Evolutionary conservation across 805 yeast genomes (phyloP).

Genomic region (Grigorovia humatica): DNA sequence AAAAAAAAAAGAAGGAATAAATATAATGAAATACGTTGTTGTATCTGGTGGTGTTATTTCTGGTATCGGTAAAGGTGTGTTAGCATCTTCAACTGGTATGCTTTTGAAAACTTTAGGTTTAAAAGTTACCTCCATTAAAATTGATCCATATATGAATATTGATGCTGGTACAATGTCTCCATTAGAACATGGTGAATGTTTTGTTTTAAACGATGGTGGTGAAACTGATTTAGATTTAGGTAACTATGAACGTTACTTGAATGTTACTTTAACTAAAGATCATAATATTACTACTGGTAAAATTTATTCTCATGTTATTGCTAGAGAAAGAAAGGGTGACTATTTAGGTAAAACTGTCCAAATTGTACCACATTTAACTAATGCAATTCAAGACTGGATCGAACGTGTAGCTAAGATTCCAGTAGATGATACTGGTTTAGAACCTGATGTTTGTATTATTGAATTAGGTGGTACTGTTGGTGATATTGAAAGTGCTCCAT

Average conservation of each 20-base stretch:
- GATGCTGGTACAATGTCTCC: conserved; percentile 99
- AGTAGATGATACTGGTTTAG: conserved; percentile 77
- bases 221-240: conserved; percentile 98
- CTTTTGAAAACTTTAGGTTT: conserved; percentile 86
- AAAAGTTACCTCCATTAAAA: conserved; percentile 93
- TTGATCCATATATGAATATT: conserved; percentile 97
- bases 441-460: conserved; percentile 93
- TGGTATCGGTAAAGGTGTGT: conserved; percentile 98
- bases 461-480: conserved; percentile 99
- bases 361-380: conserved; percentile 96
- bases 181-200: conserved; percentile 97
- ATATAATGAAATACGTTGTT: conserved; percentile 88
- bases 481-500: conserved; percentile 97
- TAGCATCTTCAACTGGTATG: conserved; percentile 95
- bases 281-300: conserved; percentile 99
- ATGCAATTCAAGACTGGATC: conserved; percentile 97
- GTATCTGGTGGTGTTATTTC: conserved; percentile 99
- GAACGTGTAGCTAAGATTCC: conserved; percentile 87
- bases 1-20: neutral
- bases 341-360: conserved; percentile 98
- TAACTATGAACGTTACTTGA: conserved; percentile 93
- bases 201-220: conserved; percentile 96
- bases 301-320: conserved; percentile 87
- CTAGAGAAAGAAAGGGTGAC: conserved; percentile 92
- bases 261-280: conserved; percentile 83